Percentiles rank a stretch among this genome's conserved stretches.
phyloP scores from a whole-genome alignment of 208 protist species.

The Crithidia brevicula region DNA sequence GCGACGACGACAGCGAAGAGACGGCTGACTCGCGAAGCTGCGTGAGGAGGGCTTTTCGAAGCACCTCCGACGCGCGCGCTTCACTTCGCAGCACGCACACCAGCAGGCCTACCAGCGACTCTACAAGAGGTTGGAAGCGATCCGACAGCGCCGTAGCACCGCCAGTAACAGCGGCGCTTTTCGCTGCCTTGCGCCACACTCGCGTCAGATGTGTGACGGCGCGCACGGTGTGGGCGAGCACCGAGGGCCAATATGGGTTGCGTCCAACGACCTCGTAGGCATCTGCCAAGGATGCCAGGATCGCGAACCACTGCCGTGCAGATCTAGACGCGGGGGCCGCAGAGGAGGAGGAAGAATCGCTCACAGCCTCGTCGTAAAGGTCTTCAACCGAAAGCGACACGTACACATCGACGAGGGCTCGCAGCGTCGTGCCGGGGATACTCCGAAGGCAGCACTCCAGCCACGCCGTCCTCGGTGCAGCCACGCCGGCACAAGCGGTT shows the following conservation, averaged over 20 bases:
- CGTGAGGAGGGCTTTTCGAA: conserved; percentile 27
- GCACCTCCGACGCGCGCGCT: conserved; percentile 16
- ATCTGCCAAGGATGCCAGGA: conserved; percentile 30
- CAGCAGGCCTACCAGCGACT: conserved; percentile 24
- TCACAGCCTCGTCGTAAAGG: conserved; percentile 11
- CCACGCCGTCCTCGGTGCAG: no score
- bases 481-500: neutral
- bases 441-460: conserved; percentile 46
- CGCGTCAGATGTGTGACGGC: conserved; percentile 8
- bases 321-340: neutral
- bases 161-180: neutral
- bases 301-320: conserved; percentile 10
- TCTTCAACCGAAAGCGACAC: conserved; percentile 37
- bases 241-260: conserved; percentile 74
- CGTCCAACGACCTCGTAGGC: conserved; percentile 51
- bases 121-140: neutral
- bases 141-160: no score
- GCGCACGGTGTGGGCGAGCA: conserved; percentile 39
- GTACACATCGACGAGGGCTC: conserved; percentile 68
- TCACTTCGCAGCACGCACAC: conserved; percentile 34
- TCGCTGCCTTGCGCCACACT: conserved; percentile 8
- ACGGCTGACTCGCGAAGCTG: conserved; percentile 3
- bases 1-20: neutral
- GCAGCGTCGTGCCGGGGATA: conserved; percentile 54
- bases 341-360: neutral